Percentiles rank a stretch among this genome's conserved stretches.
Conservation (phyloP, 768 basidiomycete genomes). For the Hericium rajendrae region DNA sequence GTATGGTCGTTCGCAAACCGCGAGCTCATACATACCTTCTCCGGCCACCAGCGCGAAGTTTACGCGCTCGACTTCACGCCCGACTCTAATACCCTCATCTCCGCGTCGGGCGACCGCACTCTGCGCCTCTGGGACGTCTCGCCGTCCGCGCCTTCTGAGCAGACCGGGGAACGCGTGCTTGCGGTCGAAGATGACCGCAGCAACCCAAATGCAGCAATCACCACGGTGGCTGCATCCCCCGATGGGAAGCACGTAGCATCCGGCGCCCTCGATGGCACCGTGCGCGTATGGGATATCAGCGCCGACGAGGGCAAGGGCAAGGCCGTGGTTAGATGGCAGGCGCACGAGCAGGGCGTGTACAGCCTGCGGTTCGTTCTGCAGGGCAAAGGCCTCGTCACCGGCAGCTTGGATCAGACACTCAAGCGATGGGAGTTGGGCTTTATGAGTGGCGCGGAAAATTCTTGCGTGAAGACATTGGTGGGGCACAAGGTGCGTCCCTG, state of each 20-base stretch:
- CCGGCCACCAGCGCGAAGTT: not conserved
- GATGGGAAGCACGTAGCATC: constrained; percentile 37
- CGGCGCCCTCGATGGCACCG: constrained; percentile 40
- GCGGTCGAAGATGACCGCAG: not conserved
- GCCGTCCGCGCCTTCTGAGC: not conserved
- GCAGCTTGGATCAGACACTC: constrained; percentile 33
- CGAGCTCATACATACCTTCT: not conserved
- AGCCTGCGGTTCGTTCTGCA: constrained; percentile 34
- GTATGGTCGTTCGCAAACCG: not conserved
- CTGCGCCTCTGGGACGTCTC: not conserved
- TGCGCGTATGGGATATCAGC: constrained; percentile 42
- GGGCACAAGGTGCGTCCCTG: constrained; percentile 16
- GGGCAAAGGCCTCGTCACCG: constrained; percentile 31
- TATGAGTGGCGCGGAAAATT: not conserved
- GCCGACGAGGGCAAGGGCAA: constrained; percentile 20
- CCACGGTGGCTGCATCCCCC: not conserved
- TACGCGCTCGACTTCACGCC: not conserved
- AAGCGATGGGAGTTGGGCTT: constrained; percentile 38
- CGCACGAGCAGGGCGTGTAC: constrained; percentile 38
- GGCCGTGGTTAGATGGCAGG: constrained; percentile 29
- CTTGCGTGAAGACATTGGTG: constrained; percentile 16
- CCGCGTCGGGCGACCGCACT: constrained; percentile 2
- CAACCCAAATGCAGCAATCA: not conserved
- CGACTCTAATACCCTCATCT: not conserved
- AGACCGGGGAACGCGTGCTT: not conserved